Conservation (phyloP, 2,329 filamentous ascomycete genomes). For the Cyanodermella asteris region DNA sequence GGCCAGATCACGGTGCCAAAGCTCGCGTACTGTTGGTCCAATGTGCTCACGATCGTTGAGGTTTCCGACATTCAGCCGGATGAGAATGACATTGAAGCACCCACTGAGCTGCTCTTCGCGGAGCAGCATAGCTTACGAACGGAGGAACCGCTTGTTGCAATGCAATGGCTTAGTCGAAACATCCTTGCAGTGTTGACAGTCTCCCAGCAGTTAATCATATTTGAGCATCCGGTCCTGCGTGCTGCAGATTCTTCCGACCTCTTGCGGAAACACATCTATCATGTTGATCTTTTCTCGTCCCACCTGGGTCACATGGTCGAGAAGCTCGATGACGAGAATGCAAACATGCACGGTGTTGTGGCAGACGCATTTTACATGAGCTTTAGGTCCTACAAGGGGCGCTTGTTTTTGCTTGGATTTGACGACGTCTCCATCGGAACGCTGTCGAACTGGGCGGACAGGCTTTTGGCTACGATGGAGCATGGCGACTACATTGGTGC, state of each 20-base stretch:
- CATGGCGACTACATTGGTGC: slow-evolving; percentile 87
- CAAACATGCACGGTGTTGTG: slow-evolving; percentile 82
- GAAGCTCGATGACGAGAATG: slow-evolving; percentile 75
- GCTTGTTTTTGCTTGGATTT: slow-evolving; percentile 80
- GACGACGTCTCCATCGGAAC: slow-evolving; percentile 81
- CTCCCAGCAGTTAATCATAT: slow-evolving; percentile 74
- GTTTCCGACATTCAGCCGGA: slow-evolving; percentile 46
- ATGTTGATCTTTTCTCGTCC: slow-evolving; percentile 69
- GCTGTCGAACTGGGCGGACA: slow-evolving; percentile 91
- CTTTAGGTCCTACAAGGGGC: slow-evolving; percentile 83
- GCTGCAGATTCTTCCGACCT: slow-evolving; percentile 92
- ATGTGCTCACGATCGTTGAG: slow-evolving; percentile 83
- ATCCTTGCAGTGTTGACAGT: slow-evolving; percentile 83
- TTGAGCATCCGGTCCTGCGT: slow-evolving; percentile 73
- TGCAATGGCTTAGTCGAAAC: slow-evolving; percentile 90
- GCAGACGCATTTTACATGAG: slow-evolving; percentile 98
- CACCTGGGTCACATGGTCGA: slow-evolving; percentile 74
- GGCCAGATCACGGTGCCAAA: slow-evolving; percentile 60
- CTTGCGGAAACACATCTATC: slow-evolving; percentile 77
- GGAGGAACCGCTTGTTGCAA: slow-evolving; percentile 83
- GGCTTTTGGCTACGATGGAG: slow-evolving; percentile 84
- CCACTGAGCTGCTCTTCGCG: slow-evolving; percentile 56
- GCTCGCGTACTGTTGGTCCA: slow-evolving; percentile 95
- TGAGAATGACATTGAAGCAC: slow-evolving; percentile 50
- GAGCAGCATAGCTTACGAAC: slow-evolving; percentile 77